Evolutionary conservation across 371 early-diverging fungal species (phyloP).

Genomic region (Rhizomucor miehei): DNA sequence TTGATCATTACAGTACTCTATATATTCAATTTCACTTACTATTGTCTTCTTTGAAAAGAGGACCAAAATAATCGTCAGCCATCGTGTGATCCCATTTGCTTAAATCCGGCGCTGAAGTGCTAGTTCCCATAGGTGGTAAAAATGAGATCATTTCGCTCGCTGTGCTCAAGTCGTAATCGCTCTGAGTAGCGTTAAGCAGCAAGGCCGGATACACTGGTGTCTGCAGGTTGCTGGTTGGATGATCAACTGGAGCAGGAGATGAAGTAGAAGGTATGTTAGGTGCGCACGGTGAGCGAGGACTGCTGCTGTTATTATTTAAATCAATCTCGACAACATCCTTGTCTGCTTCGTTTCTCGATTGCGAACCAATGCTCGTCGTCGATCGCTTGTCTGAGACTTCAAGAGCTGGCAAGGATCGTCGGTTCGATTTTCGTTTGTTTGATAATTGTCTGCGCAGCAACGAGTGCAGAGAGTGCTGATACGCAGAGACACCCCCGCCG

Average conservation of each 20-base stretch:
- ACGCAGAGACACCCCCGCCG: constrained; percentile 9
- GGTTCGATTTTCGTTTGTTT: constrained; percentile 14
- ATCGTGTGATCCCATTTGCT: not conserved
- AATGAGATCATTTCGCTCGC: not conserved
- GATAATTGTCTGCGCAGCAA: constrained; percentile 18
- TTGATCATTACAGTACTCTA: too few species aligned
- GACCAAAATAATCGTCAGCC: constrained; percentile 5
- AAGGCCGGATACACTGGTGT: constrained; percentile 21
- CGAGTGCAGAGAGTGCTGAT: constrained; percentile 25
- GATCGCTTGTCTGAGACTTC: not conserved
- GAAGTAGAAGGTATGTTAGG: too few species aligned
- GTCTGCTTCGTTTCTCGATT: constrained; percentile 14
- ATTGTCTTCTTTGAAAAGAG: not conserved
- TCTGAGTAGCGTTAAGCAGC: constrained; percentile 12
- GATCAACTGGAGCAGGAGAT: not conserved
- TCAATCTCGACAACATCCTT: constrained; percentile 27
- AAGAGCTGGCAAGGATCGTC: constrained; percentile 2
- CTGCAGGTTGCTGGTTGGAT: constrained; percentile 8
- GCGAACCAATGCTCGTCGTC: too few species aligned
- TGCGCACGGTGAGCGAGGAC: not conserved
- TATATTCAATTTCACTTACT: not conserved
- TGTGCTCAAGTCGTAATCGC: not conserved
- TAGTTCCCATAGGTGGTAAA: not conserved
- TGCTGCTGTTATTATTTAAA: constrained; percentile 18
- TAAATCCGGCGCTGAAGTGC: constrained; percentile 7